These are phyloP conservation scores for Sarocladiaceae sp. DNA, from an alignment of 2,329 filamentous ascomycete species.

Conservation along the genomic window DNA sequence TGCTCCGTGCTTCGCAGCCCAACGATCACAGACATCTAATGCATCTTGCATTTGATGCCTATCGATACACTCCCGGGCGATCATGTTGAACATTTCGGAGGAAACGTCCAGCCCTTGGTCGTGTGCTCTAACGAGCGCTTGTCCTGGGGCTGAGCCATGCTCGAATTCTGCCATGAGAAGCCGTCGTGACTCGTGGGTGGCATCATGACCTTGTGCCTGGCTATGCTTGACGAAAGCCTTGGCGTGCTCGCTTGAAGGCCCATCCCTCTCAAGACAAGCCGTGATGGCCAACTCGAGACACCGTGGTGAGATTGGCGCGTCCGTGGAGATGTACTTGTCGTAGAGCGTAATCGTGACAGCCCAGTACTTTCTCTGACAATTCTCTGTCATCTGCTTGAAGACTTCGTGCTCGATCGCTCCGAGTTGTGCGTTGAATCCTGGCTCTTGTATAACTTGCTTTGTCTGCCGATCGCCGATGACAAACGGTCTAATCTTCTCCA, in stretches of 20 bases:
- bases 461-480: too few species aligned
- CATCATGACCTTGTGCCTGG: conserved; percentile 35
- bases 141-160: conserved; percentile 22
- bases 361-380: not conserved
- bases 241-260: conserved; percentile 25
- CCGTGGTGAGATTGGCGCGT: conserved; percentile 30
- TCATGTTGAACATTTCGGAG: conserved; percentile 28
- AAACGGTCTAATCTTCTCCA: not conserved
- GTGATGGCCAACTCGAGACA: conserved; percentile 45
- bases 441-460: too few species aligned
- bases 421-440: too few species aligned
- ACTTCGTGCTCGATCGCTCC: not conserved
- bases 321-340: not conserved
- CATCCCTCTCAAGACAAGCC: conserved; percentile 32
- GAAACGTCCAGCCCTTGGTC: conserved; percentile 25
- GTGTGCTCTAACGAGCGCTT: conserved; percentile 23
- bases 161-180: conserved; percentile 34
- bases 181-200: conserved; percentile 34
- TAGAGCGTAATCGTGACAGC: not conserved
- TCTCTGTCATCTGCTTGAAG: not conserved
- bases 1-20: conserved; percentile 31
- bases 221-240: conserved; percentile 35
- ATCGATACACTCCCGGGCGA: not conserved
- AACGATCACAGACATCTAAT: conserved; percentile 28
- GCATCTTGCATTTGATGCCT: conserved; percentile 21